Evolutionary conservation across 2,329 filamentous ascomycete species (phyloP).

Genomic region (Alternaria longipes): DNA sequence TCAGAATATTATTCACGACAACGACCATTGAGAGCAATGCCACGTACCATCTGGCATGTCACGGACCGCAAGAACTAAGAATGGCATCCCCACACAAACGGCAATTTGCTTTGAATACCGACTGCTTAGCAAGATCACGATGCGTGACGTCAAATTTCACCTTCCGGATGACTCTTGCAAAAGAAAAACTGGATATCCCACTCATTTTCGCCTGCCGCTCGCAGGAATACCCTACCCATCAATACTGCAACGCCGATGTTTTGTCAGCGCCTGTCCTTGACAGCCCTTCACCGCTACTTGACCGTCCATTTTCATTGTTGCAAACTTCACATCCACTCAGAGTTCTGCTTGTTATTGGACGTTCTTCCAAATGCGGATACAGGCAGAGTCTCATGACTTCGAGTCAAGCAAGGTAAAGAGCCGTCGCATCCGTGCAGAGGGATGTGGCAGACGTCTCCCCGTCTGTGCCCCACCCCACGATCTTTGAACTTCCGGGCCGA

Average conservation of each 20-base stretch:
- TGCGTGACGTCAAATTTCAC: conserved; percentile 34
- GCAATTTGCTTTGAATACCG: conserved; percentile 18
- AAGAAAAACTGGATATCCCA: conserved; percentile 9
- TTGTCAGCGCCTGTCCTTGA: conserved; percentile 5
- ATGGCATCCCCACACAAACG: conserved; percentile 33
- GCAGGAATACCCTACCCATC: conserved; percentile 9
- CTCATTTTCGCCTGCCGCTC: conserved; percentile 3
- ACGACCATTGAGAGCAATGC: conserved; percentile 11
- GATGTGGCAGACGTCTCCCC: conserved; percentile 2
- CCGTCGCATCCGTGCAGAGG: conserved; percentile 23
- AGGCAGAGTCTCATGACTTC: conserved; percentile 8
- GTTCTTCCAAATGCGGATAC: conserved; percentile 4
- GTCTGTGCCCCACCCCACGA: conserved; percentile 22
- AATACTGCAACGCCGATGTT: conserved; percentile 1
- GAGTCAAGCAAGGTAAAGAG: conserved; percentile 19
- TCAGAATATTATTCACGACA: conserved; percentile 10
- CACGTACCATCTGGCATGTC: conserved; percentile 16
- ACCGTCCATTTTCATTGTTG: conserved; percentile 3
- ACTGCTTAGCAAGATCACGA: conserved; percentile 26
- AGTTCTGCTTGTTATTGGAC: background rate
- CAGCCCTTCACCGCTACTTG: conserved; percentile 20
- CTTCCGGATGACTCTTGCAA: conserved; percentile 8
- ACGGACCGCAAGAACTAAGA: conserved; percentile 11
- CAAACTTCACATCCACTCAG: background rate
- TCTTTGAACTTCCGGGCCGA: conserved; percentile 19